Base-by-base conservation (phyloP, 495 filamentous ascomycete genomes). In the Xylaria longipes region DNA sequence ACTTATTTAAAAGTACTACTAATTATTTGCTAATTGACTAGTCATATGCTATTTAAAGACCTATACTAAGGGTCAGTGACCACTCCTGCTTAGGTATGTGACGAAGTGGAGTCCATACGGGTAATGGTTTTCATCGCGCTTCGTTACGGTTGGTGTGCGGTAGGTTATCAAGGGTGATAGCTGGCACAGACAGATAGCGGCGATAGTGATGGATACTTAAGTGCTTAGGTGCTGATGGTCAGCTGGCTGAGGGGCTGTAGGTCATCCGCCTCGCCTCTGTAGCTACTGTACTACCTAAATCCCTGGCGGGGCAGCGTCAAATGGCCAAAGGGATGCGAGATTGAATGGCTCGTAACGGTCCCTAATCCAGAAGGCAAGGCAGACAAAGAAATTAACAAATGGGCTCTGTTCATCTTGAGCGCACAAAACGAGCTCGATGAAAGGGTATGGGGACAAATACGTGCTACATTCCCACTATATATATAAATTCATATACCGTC, bases 271-370 rank as follows among this genome's bases (percentile, higher is more conserved):
- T 31, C 50, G 0, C 27, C 25, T 25, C 25, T 56, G 27, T 56
- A 56, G 50, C 25, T 56, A 52, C 45, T 41, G 39, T 41, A 43
- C 45, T 46, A 48, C 46, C 46, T 48, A 48, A 22, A 22, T 4
- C 8, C 46, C 20, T 48, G 46, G 46, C 22, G 12, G 20, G 7
- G 20, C 46, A 22, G 11, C 46, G 1, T 56, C 65, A 54, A 56
- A n/a, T 67, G 12, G 35, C 35, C 31, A 52, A 35, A 65, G 43
- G 63, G 37, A 60, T 25, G 43, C 63, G 25, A 37, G 22, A 67
- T 43, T 56, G 65, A 56, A 54, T 56, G 48, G 65, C 5, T 35
- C 48, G 22, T 17, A 56, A 9, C 46, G 8, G 14, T 14, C 22
- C 37, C 20, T 29, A n/a, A 20, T n/a, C 12, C 4, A 29, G 14